A percentile compares a stretch with the other conserved stretches of the same genome.
Evolutionary conservation across 129 eudicot genomes (phyloP).

Genomic region (Saussurea involucrata): DNA sequence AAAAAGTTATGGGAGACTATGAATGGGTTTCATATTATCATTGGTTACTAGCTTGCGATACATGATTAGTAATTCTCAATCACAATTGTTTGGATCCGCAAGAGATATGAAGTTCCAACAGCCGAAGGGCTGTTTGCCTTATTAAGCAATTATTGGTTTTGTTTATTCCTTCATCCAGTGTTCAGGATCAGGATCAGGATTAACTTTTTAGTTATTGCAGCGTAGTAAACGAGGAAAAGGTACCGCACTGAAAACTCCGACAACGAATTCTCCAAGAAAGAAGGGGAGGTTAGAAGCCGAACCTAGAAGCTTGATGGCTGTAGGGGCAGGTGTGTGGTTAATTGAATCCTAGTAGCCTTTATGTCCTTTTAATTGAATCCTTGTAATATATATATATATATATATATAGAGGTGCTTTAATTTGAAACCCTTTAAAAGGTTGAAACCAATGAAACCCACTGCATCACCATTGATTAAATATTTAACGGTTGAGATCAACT

Average conservation of each 20-base stretch:
- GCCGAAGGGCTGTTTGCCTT: neutral
- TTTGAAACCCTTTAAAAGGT: too few relatives aligned
- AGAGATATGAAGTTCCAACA: neutral
- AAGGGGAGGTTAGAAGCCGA: slow-evolving; percentile 27
- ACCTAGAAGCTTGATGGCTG: slow-evolving; percentile 20
- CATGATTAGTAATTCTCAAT: neutral
- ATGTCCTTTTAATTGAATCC: neutral
- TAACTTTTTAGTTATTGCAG: slow-evolving; percentile 30
- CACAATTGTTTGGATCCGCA: neutral
- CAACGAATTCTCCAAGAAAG: slow-evolving; percentile 13
- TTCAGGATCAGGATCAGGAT: neutral
- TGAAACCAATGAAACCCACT: too few relatives aligned
- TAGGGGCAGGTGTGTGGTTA: slow-evolving; percentile 30
- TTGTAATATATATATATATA: neutral
- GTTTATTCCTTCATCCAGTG: slow-evolving; percentile 6
- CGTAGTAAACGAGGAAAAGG: slow-evolving; percentile 38
- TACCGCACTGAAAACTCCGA: slow-evolving; percentile 3
- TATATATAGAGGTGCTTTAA: too few relatives aligned
- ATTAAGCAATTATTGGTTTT: neutral
- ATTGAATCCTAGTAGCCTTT: neutral
- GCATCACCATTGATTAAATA: too few relatives aligned
- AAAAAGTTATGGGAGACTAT: neutral
- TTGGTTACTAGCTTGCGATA: neutral
- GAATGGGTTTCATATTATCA: neutral
- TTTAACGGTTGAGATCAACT: too few relatives aligned